Percentiles rank a stretch among this genome's conserved stretches.
Conservation (phyloP, 176 grass and related monocot species). For the Musa troglodytarum region DNA sequence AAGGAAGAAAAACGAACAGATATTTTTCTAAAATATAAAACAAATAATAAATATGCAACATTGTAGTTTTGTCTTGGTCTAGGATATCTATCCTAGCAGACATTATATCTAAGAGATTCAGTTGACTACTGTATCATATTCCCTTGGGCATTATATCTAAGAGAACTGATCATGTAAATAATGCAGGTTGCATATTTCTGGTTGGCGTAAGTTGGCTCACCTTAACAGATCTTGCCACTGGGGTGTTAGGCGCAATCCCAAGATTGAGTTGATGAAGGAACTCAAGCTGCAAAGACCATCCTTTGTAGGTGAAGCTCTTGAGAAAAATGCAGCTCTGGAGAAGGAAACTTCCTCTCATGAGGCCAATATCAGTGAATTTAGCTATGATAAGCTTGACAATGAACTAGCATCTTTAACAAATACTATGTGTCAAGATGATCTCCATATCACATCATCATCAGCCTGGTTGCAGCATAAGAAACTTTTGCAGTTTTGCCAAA, state of each 20-base stretch:
- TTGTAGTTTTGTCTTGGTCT: background rate
- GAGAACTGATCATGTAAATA: background rate
- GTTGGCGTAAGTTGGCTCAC: conserved; percentile 59
- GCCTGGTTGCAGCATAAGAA: conserved; percentile 36
- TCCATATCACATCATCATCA: conserved; percentile 15
- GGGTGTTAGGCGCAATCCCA: conserved; percentile 69
- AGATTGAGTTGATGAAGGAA: conserved; percentile 60
- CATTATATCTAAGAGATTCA: too few relatives aligned
- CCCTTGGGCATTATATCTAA: background rate
- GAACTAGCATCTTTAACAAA: conserved; percentile 36
- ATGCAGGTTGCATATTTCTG: conserved; percentile 51
- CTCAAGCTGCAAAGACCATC: conserved; percentile 61
- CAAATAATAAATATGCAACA: background rate
- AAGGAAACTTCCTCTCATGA: conserved; percentile 26
- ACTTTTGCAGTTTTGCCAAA: conserved; percentile 94
- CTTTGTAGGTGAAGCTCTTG: conserved; percentile 38
- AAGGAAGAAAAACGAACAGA: background rate
- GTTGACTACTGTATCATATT: background rate
- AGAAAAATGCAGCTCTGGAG: conserved; percentile 32
- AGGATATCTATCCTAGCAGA: too few relatives aligned
- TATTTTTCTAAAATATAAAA: background rate
- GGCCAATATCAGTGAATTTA: conserved; percentile 24
- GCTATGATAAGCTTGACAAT: conserved; percentile 48
- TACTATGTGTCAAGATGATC: conserved; percentile 22
- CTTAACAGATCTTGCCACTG: conserved; percentile 47